Conservation (phyloP, 345 rosid genomes). For the Aquilaria yunnanensis region DNA sequence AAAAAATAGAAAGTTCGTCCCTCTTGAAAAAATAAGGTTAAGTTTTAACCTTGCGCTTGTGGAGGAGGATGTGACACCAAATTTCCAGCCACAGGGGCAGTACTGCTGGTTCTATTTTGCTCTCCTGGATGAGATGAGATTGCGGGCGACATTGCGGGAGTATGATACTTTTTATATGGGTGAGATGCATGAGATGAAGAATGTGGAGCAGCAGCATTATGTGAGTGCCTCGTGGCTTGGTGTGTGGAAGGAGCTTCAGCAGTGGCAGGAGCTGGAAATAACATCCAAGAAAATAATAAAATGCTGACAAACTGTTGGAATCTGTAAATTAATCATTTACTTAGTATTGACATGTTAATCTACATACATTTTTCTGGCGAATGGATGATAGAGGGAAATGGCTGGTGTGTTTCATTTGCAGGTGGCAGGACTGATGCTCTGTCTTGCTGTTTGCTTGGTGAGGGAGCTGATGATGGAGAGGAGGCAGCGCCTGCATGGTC, state of each 20-base stretch:
- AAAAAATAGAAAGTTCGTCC: not conserved
- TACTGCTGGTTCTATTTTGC: slow-evolving; percentile 24
- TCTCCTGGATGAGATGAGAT: slow-evolving; percentile 24
- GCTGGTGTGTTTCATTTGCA: slow-evolving; percentile 27
- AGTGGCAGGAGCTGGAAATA: slow-evolving; percentile 20
- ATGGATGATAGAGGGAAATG: slow-evolving; percentile 25
- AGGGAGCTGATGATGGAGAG: slow-evolving; percentile 37
- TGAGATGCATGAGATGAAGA: slow-evolving; percentile 19
- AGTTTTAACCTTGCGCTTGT: slow-evolving; percentile 28
- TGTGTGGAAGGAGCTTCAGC: slow-evolving; percentile 30
- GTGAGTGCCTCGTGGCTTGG: slow-evolving; percentile 11
- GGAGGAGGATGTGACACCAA: slow-evolving; percentile 32
- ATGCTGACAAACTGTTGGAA: not conserved
- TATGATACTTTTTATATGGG: slow-evolving; percentile 11
- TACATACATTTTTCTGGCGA: slow-evolving; percentile 38
- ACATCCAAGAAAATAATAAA: not conserved
- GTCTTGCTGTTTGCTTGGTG: slow-evolving; percentile 29
- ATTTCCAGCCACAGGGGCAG: slow-evolving; percentile 34
- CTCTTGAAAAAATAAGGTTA: not conserved
- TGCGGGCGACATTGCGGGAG: slow-evolving; percentile 35
- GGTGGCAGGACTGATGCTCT: slow-evolving; percentile 52
- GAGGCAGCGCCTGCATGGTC: slow-evolving; percentile 27
- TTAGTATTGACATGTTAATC: not conserved
- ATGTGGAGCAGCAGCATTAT: slow-evolving; percentile 24
- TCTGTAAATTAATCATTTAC: not conserved